Evolutionary conservation across 495 filamentous ascomycete species (phyloP).

Genomic region (Chaetomium fimeti): DNA sequence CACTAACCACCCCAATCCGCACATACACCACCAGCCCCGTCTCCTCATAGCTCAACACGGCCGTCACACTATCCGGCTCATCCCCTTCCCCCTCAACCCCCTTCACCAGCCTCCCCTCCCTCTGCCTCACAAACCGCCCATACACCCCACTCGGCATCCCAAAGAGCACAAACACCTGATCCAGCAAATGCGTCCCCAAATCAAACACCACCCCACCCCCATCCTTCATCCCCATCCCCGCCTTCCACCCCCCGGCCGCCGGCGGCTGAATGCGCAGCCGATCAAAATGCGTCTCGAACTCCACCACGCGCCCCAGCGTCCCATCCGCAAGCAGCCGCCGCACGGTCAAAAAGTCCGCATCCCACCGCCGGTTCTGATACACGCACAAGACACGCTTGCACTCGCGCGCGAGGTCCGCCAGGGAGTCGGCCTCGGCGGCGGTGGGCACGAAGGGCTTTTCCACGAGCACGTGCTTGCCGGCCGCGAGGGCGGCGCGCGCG

Average conservation of each 20-base stretch:
- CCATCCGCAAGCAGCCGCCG: slow-evolving; percentile 56
- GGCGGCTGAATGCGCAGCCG: slow-evolving; percentile 63
- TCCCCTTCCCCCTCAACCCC: slow-evolving; percentile 49
- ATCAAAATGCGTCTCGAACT: slow-evolving; percentile 80
- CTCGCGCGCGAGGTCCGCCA: slow-evolving; percentile 63
- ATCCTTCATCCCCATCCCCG: slow-evolving; percentile 53
- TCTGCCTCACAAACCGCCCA: slow-evolving; percentile 66
- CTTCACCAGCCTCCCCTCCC: slow-evolving; percentile 44
- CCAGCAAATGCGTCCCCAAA: slow-evolving; percentile 78
- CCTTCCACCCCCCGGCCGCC: slow-evolving; percentile 65
- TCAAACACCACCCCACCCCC: slow-evolving; percentile 78
- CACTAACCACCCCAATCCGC: slow-evolving; percentile 68
- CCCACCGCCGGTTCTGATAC: slow-evolving; percentile 86
- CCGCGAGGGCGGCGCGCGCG: slow-evolving; percentile 63
- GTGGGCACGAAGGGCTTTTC: slow-evolving; percentile 89
- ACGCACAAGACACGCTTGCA: slow-evolving; percentile 66
- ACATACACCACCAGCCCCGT: slow-evolving; percentile 60
- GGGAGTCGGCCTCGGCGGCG: slow-evolving; percentile 64
- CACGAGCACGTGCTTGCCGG: slow-evolving; percentile 79
- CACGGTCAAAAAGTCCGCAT: slow-evolving; percentile 80
- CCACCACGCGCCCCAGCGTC: slow-evolving; percentile 65
- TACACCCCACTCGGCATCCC: slow-evolving; percentile 69
- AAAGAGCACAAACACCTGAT: slow-evolving; percentile 77
- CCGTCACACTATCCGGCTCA: slow-evolving; percentile 68
- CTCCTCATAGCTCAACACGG: slow-evolving; percentile 64